Percentiles rank a stretch among this genome's conserved stretches.
Evolutionary conservation across 768 basidiomycete species (phyloP).

Genomic region (Termitomyces sp.): DNA sequence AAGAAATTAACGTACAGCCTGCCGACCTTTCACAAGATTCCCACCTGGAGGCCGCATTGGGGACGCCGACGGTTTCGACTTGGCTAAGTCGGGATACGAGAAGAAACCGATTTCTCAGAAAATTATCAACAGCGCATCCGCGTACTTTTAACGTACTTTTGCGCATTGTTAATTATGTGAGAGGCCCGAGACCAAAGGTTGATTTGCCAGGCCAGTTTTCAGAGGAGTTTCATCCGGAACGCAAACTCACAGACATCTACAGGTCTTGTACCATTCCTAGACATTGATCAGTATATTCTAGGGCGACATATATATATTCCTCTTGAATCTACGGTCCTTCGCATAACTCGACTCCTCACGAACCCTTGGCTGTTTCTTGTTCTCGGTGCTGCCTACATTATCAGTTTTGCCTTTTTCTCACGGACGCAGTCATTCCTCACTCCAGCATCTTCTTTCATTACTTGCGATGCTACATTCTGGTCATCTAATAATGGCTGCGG

Average conservation of each 20-base stretch:
- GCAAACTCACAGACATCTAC: conserved; percentile 25
- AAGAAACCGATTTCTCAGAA: conserved; percentile 12
- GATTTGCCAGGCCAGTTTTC: conserved; percentile 36
- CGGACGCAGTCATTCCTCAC: conserved; percentile 70
- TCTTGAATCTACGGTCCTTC: conserved; percentile 51
- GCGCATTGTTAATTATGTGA: conserved; percentile 31
- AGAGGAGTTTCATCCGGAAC: background rate
- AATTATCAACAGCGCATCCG: conserved; percentile 17
- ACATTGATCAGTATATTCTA: conserved; percentile 38
- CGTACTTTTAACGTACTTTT: conserved; percentile 12
- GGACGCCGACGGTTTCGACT: background rate
- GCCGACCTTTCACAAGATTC: conserved; percentile 10
- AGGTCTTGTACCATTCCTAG: conserved; percentile 54
- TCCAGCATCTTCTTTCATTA: conserved; percentile 56
- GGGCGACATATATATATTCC: conserved; percentile 32
- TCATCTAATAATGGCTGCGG: conserved; percentile 65
- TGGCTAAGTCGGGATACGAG: conserved; percentile 11
- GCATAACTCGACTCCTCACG: conserved; percentile 46
- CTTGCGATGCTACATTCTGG: conserved; percentile 73
- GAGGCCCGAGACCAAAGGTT: conserved; percentile 58
- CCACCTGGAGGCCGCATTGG: conserved; percentile 10
- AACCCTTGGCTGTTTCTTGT: conserved; percentile 49
- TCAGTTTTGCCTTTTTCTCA: conserved; percentile 67
- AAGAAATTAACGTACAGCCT: conserved; percentile 3
- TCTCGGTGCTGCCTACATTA: conserved; percentile 57